phyloP scores from a whole-genome alignment of 176 grass and related monocot species.

The Aegilops sharonensis region DNA sequence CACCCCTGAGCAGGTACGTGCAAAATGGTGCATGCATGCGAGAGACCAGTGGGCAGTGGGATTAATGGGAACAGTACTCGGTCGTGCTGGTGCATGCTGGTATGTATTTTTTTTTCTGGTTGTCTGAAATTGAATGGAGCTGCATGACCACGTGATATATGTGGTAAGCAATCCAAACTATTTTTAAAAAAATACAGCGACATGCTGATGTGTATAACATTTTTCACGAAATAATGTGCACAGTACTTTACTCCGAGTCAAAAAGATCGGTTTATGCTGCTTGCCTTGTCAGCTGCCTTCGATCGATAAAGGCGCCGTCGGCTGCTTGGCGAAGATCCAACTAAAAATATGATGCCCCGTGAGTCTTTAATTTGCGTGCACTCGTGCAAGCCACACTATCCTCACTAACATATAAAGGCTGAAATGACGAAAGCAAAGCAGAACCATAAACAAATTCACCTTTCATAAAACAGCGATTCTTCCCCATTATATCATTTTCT shows the following conservation, averaged over 20 bases:
- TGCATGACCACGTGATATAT: too few relatives aligned
- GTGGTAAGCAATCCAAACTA: too few relatives aligned
- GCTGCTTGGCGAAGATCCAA: too few relatives aligned
- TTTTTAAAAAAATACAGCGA: too few relatives aligned
- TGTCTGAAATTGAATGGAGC: too few relatives aligned
- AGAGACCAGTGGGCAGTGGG: too few relatives aligned
- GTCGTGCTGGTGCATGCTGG: too few relatives aligned
- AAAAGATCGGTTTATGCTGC: not conserved
- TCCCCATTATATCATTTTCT: too few relatives aligned
- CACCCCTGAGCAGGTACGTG: too few relatives aligned
- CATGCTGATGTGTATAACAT: not conserved
- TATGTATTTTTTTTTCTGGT: not conserved
- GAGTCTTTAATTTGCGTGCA: not conserved
- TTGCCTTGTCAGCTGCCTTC: not conserved
- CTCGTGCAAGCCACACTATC: not conserved
- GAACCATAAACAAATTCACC: not conserved
- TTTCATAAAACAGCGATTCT: too few relatives aligned
- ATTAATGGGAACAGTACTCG: too few relatives aligned
- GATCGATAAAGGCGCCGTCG: not conserved
- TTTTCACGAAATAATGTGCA: not conserved
- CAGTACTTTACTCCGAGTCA: not conserved
- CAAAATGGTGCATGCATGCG: too few relatives aligned
- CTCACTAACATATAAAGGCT: not conserved
- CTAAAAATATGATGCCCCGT: not conserved
- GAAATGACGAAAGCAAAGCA: not conserved